These are phyloP conservation scores for Penicillium paradoxum DNA, from an alignment of 495 filamentous ascomycete species.

Conservation along the genomic window DNA sequence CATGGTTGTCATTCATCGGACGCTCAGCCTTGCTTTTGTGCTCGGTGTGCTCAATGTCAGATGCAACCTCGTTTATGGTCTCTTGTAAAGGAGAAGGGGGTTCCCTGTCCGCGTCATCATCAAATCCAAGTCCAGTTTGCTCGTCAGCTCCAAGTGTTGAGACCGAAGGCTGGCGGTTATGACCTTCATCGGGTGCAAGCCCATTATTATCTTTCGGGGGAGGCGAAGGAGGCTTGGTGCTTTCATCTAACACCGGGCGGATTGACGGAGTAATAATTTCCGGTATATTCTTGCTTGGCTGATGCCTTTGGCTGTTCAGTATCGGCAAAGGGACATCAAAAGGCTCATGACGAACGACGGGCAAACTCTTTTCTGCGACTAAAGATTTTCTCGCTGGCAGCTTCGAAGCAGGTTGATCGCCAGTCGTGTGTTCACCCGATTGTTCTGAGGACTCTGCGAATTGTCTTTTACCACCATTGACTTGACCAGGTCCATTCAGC, in stretches of 20 bases:
- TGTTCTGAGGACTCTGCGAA: background rate
- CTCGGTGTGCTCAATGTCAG: background rate
- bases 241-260: constrained; percentile 14
- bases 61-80: background rate
- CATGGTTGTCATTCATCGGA: constrained; percentile 1
- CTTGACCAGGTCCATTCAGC: background rate
- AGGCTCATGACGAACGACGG: constrained; percentile 1
- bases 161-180: constrained; percentile 16
- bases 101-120: background rate
- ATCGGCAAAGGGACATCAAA: background rate
- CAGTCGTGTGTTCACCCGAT: background rate
- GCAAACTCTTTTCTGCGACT: constrained; percentile 3
- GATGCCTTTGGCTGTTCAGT: background rate
- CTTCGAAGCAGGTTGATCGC: background rate
- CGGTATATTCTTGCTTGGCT: background rate
- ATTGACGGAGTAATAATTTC: constrained; percentile 10
- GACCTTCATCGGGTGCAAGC: background rate
- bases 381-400: background rate
- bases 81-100: constrained; percentile 3
- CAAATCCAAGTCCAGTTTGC: background rate
- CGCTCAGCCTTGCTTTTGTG: background rate
- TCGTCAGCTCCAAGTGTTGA: constrained; percentile 20
- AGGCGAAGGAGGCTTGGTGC: constrained; percentile 3
- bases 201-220: background rate
- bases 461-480: background rate